A percentile compares a stretch with the other conserved stretches of the same genome.
Conservation (phyloP, 2,329 filamentous ascomycete species). For the Aspergillus novofumigatus region DNA sequence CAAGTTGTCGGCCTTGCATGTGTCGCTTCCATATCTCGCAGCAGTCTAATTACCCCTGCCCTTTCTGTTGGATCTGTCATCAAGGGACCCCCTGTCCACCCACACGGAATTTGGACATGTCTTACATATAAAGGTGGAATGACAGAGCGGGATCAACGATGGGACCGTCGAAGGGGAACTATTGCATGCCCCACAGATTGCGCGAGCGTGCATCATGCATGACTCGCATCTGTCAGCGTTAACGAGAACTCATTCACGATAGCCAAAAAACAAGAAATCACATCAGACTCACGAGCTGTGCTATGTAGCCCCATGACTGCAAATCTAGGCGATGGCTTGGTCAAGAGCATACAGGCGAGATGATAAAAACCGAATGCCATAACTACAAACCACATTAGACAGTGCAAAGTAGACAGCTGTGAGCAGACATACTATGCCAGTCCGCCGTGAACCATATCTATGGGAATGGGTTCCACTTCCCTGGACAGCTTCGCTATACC, state of each 20-base stretch:
- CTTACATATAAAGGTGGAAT: slow-evolving; percentile 11
- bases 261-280: too few species aligned
- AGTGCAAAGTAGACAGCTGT: too few species aligned
- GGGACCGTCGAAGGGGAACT: slow-evolving; percentile 10
- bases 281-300: too few species aligned
- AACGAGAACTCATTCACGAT: too few species aligned
- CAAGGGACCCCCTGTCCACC: too few species aligned
- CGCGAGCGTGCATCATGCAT: slow-evolving; percentile 10
- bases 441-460: too few species aligned
- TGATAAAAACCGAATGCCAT: slow-evolving; percentile 11
- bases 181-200: slow-evolving; percentile 10
- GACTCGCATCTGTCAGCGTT: background rate
- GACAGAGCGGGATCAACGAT: slow-evolving; percentile 10
- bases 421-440: too few species aligned
- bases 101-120: background rate
- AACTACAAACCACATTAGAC: too few species aligned
- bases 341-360: slow-evolving; percentile 9
- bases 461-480: too few species aligned
- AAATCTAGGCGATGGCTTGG: slow-evolving; percentile 9
- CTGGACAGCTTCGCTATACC: background rate
- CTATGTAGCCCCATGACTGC: slow-evolving; percentile 1
- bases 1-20: slow-evolving; percentile 9
- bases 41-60: slow-evolving; percentile 4
- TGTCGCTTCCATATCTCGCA: slow-evolving; percentile 10
- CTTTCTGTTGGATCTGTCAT: slow-evolving; percentile 8